Evolutionary conservation across 2,329 filamentous ascomycete species (phyloP), one percentile per base, ranked within the genome.

Genomic region (Akanthomyces uredinophilus): DNA sequence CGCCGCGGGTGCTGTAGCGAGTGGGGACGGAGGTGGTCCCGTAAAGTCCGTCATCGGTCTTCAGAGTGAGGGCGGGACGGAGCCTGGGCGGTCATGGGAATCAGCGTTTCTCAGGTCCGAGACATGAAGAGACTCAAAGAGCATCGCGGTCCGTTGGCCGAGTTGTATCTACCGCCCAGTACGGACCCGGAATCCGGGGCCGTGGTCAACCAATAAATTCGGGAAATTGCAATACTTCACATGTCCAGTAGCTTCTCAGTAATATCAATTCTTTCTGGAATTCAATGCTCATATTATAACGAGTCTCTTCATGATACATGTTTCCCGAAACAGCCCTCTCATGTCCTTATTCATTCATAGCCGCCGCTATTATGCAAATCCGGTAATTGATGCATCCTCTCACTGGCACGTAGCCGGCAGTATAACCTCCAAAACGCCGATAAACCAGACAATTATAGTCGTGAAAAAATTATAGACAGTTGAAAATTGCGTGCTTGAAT

Each of bases 11-110:
- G 5, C 6, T 16, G 13, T 29, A 6, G 58, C 54, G 58, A 6
- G 58, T 61, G 58, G 58, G 58, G 29, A 54, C 58, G 50, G 50
- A 47, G 7, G 2, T 39, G 58, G 50, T 14, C 35, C 50, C 50
- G 58, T 22, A 32, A 11, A n/a, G n/a, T 61, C 58, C 49, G 49
- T 41, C 41, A 37, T 51, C 50, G 58, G 39, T 29, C 22, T 16
- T 29, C 43, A 37, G 2, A 1, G 24, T 16, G n/a, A 27, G 11
- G 7, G 5, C 13, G 24, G 20, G 4, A 39, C 39, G 24, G 27
- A 39, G 44, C 44, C 41, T 50, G 41, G 58, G 47, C 27, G 50
- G 49, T 27, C 16, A 14, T 27, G 8, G 16, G 22, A 47, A 51
- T n/a, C 37, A 51, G 18, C 8, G 10, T 16, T 39, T 18, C 3